Conservation (phyloP, 495 filamentous ascomycete species). For the Aspergillus ostianus region DNA sequence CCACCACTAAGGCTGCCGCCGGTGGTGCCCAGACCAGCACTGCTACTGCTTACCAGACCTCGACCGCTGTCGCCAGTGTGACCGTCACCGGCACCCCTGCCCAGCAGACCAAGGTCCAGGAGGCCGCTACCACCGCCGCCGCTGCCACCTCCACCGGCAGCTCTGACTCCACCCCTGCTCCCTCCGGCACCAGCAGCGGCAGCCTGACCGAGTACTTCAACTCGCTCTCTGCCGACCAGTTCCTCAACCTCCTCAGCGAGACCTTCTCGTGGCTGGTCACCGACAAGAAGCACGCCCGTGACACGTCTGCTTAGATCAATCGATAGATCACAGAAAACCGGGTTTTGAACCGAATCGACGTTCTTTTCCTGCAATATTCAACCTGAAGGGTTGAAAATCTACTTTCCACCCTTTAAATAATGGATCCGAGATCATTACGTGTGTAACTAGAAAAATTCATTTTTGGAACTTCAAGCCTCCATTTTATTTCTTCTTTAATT, state of each 20-base stretch:
- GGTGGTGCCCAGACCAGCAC: constrained; percentile 9
- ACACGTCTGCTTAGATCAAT: constrained; percentile 25
- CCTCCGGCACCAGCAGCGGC: constrained; percentile 21
- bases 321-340: neutral
- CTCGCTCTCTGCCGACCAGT: constrained; percentile 38
- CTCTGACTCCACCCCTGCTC: constrained; percentile 4
- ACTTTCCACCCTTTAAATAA: constrained; percentile 10
- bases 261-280: constrained; percentile 40
- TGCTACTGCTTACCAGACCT: constrained; percentile 13
- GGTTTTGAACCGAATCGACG: constrained; percentile 14
- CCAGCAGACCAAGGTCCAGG: constrained; percentile 22
- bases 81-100: constrained; percentile 24
- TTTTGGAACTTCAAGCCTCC: neutral
- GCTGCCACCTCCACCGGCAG: constrained; percentile 19
- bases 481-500: neutral
- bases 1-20: constrained; percentile 18
- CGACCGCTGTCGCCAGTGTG: constrained; percentile 18
- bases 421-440: constrained; percentile 9
- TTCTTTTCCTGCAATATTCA: constrained; percentile 15
- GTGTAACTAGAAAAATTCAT: neutral
- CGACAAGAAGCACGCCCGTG: constrained; percentile 40
- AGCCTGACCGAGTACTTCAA: constrained; percentile 35
- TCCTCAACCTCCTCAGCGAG: constrained; percentile 32
- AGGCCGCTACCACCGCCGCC: constrained; percentile 13
- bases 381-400: constrained; percentile 15